Evolutionary conservation across 1,284 basidiomycete genomes (phyloP), one percentile per base, ranked within the genome.

Genomic region (Cutaneotrichosporon cutaneum): DNA sequence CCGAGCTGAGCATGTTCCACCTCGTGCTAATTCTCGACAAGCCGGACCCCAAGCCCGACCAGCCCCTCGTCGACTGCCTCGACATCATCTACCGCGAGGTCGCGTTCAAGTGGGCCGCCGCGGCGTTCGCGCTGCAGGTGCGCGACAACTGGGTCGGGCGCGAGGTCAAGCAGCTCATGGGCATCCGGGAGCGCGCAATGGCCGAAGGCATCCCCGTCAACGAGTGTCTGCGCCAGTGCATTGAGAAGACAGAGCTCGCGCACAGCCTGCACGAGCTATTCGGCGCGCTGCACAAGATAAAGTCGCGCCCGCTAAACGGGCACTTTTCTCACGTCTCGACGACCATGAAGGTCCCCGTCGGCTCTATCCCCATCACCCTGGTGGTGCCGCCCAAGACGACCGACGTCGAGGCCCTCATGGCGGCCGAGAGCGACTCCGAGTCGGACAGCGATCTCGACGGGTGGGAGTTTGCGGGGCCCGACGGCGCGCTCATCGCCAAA

Each of bases 21-120:
- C 83, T 96, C 63, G 90, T 93, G 10, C 80, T 95, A 60, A 90
- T 95, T 10, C 82, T 94, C 54, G 93, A 96, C 77, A 83, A 90
- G 33, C 92, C 93, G 0, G 92, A 96, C 77, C 90, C 92, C 4
- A 75, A 78, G 45, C 54, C 59, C 3, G 58, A 60, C 4, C 89
- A 21, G 85, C 86, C 18, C 86, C 87, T n/a, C 88, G 88, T 70
- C 81, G 66, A 61, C n/a, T 54, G 71, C 50, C 89, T 91, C 69
- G 89, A 94, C 74, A 71, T 75, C 56, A 63, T 76, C 2, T 96
- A 96, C 75, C 86, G 90, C 65, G 91, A 94, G 71, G 85, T 94
- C 54, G 88, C 88, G 0, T 92, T 94, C 79, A 88, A 89, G 9
- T 82, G 93, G 65, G 90, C 92, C 2, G 94, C 93, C 2, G 91